Conservation (phyloP, 306 rosid genomes). For the Quercus engelmannii region DNA sequence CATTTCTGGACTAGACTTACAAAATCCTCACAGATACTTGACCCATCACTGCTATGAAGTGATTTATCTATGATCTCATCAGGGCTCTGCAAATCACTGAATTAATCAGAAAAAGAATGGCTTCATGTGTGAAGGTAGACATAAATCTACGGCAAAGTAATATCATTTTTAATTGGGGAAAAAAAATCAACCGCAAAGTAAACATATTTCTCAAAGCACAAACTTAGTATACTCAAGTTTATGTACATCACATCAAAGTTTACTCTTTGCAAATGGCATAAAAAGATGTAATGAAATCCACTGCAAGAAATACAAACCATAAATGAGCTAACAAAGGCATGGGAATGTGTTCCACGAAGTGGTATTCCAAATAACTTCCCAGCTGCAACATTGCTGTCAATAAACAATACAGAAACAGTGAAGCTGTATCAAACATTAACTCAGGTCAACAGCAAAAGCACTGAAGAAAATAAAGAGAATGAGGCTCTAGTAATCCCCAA, state of each 20-base stretch:
- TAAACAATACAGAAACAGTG: conserved; percentile 14
- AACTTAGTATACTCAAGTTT: conserved; percentile 4
- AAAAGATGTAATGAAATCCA: conserved; percentile 13
- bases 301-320: conserved; percentile 63
- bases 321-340: conserved; percentile 98
- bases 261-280: conserved; percentile 7
- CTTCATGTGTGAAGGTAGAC: conserved; percentile 10
- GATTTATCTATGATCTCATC: conserved; percentile 84
- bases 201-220: neutral
- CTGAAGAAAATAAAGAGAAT: neutral
- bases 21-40: conserved; percentile 79
- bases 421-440: conserved; percentile 15
- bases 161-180: no score
- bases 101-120: conserved; percentile 1
- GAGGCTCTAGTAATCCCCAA: neutral
- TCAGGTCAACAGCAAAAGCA: neutral
- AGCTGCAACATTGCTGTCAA: conserved; percentile 92
- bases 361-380: conserved; percentile 95
- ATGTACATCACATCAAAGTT: conserved; percentile 2
- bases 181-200: neutral
- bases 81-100: conserved; percentile 63
- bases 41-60: conserved; percentile 68
- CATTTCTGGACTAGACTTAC: conserved; percentile 76
- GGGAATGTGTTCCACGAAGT: conserved; percentile 98
- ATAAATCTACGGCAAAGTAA: neutral